A percentile compares a stretch with the other conserved stretches of the same genome.
Conservation (phyloP, 768 basidiomycete genomes). For the Serendipita vermifera region DNA sequence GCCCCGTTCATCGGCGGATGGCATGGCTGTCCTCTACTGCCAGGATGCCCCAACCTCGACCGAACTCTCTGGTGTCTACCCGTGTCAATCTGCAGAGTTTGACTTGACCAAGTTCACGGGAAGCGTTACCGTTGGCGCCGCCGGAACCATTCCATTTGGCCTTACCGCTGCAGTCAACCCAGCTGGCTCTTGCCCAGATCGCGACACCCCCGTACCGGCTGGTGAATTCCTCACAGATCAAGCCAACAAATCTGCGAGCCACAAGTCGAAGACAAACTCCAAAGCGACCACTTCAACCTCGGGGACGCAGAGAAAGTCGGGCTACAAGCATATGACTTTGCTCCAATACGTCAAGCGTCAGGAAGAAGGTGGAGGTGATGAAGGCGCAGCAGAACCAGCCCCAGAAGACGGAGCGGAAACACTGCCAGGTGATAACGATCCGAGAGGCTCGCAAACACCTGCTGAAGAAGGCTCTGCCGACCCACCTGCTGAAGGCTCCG, state of each 20-base stretch:
- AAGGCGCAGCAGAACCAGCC: not conserved
- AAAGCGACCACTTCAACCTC: not conserved
- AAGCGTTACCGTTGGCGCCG: conserved; percentile 29
- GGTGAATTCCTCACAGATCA: not conserved
- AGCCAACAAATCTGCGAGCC: not conserved
- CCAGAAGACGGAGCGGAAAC: not conserved
- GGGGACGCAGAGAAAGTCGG: not conserved
- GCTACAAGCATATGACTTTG: not conserved
- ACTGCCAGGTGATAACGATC: not conserved
- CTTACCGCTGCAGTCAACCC: conserved; percentile 29
- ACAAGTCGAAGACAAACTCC: not conserved
- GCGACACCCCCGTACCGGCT: not conserved
- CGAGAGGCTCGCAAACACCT: no score
- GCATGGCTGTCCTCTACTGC: conserved; percentile 38
- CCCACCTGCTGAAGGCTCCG: no score
- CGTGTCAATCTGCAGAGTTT: conserved; percentile 45
- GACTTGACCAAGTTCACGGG: conserved; percentile 35
- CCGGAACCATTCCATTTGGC: conserved; percentile 45
- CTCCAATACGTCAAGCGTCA: no score
- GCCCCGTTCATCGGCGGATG: conserved; percentile 39
- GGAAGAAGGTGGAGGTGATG: not conserved
- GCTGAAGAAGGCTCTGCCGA: not conserved
- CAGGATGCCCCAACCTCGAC: conserved; percentile 37
- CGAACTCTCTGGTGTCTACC: conserved; percentile 43
- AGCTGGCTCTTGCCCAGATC: conserved; percentile 36